A percentile compares a stretch with the other conserved stretches of the same genome.
Conservation (phyloP, 805 yeast species). For the Blastobotrys mokoenaii region DNA sequence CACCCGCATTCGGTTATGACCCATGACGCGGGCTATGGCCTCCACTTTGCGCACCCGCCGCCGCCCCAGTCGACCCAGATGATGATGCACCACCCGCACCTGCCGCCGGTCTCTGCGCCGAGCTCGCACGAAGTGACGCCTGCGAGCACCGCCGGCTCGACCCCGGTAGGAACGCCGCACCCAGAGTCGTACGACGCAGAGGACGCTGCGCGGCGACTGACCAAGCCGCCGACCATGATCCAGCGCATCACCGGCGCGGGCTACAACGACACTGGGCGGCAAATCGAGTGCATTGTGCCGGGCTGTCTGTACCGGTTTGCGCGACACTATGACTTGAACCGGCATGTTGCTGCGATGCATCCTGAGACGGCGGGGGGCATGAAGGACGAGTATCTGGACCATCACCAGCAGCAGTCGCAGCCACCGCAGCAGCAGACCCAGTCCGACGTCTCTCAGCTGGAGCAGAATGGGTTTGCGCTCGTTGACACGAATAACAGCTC, state of each 20-base stretch:
- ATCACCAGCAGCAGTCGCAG: background rate
- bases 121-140: conserved; percentile 1
- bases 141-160: background rate
- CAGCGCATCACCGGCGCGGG: conserved; percentile 30
- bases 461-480: background rate
- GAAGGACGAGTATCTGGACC: background rate
- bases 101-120: background rate
- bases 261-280: conserved; percentile 24
- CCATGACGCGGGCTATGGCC: background rate
- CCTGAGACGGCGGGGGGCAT: conserved; percentile 1
- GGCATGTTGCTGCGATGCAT: conserved; percentile 26
- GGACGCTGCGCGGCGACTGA: conserved; percentile 1
- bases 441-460: background rate
- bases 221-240: conserved; percentile 17
- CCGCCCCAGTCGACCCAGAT: too few species aligned
- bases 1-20: background rate
- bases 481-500: background rate
- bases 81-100: background rate
- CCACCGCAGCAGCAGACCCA: background rate
- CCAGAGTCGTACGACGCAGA: background rate
- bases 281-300: conserved; percentile 24
- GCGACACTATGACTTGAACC: conserved; percentile 31
- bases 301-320: conserved; percentile 29
- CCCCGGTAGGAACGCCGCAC: background rate
- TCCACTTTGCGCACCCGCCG: too few species aligned